Base-by-base conservation (phyloP, 352 stramenopile genomes). In the Pythium phragmiticola region DNA sequence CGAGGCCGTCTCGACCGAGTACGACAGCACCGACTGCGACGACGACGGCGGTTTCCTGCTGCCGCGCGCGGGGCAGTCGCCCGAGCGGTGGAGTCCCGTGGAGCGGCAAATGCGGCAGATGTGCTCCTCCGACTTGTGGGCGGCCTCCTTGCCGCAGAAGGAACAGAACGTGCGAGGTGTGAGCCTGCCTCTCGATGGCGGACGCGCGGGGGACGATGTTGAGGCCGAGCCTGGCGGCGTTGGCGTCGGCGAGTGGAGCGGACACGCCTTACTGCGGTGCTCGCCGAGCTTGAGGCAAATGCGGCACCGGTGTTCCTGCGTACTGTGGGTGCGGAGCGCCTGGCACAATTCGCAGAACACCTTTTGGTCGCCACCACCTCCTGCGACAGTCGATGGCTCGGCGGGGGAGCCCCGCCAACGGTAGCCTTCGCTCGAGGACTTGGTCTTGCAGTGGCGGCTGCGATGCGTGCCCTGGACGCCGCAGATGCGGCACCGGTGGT, bases 201-300 rank as follows among this genome's bases (percentile, higher is more conserved):
- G 28, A 16, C 49, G 41, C n/a, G 19, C 52, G 33, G 52, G 58
- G 19, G 36, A n/a, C 12, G 60, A 36, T 4, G 46, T n/a, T 21
- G 12, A 37, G 11, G 50, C 9, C 11, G 41, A 14, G 34, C 34
- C 34, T 39, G 34, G 34, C 39, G 39, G 39, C 16, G 39, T 19
- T 2, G 13, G 39, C 6, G 34, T 23, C 0, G 68, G 52, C 6
- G 68, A 58, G 41, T 74, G 72, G 57, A 70, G 65, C 8, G 82
- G 80, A 34, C 84, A 93, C 37, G 84, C 77, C 48, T 78, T 80
- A 57, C 82, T 90, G 17, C 82, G 74, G 47, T 92, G 84, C 16
- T 89, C 68, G 16, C 82, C 82, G 28, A 82, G 60, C 13, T 73
- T 66, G 14, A 75, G 67, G 70, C 84, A 92, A 41, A 90, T 70